Base-by-base conservation (phyloP, 306 rosid species). In the Dalbergia cultrata region DNA sequence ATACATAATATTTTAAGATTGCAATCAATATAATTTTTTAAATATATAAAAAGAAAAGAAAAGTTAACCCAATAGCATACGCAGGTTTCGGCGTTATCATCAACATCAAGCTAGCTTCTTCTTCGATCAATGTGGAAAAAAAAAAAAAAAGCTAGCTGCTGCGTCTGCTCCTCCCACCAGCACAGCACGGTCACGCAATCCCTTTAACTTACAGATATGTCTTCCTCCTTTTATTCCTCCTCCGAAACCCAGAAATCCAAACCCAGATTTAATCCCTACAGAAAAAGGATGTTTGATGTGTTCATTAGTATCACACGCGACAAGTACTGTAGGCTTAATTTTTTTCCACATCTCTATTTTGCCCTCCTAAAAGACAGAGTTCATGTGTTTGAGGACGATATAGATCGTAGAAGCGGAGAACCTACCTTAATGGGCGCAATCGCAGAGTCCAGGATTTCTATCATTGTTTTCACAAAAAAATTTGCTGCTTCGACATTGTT, bases 391-490 rank as follows among this genome's bases (percentile, higher is more conserved):
- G 16, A 10, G 5, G 53, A 47, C 53, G 5, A 11, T 10, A 11
- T 11, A 1, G 5, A 12, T 13, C n/a, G 1, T 3, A 12, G 14
- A 11, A 47, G 53, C 5, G 14, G 14, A 13, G 53, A 47, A 3
- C 53, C 13, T 11, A 47, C 5, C 13, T 16, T 6, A 2, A 37
- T 35, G 66, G 0, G 1, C 0, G 70, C 60, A 45, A 79, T 79
- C 5, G 17, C n/a, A 69, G 9, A 19, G 13, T 58, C 70, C 12
- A 69, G 26, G 47, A 67, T 79, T 8, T 33, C 62, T 0, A 33
- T 79, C 8, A 7, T 79, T 22, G 45, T 79, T 34, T 79, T 79
- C 41, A 59, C 82, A 1, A n/a, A 0, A 18, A 10, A 44, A 8
- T 78, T 9, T 12, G 76, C 76, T 43, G 8, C 2, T 47, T 10